Percentiles rank a stretch among this genome's conserved stretches.
Conservation (phyloP, 1,284 basidiomycete species). For the Volvariella volvacea region DNA sequence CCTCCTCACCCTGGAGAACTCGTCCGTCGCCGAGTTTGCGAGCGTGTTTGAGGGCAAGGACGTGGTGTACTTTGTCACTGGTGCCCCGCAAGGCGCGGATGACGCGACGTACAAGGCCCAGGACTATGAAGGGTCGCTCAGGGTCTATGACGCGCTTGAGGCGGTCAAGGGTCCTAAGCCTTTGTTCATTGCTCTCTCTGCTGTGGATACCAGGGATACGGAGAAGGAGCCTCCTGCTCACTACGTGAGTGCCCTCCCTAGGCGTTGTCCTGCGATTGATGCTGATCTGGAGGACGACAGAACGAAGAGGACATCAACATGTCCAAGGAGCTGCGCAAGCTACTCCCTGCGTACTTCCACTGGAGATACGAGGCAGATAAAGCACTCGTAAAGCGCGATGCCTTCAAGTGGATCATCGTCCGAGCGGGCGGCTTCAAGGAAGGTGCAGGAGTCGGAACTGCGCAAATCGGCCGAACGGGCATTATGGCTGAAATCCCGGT, state of each 20-base stretch:
- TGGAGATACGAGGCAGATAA: slow-evolving; percentile 71
- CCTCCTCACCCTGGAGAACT: background rate
- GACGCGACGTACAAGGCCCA: background rate
- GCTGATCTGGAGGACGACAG: slow-evolving; percentile 21
- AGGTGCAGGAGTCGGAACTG: slow-evolving; percentile 46
- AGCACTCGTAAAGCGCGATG: slow-evolving; percentile 48
- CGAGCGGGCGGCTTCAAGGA: slow-evolving; percentile 58
- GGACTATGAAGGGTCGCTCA: background rate
- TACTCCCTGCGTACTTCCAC: slow-evolving; percentile 45
- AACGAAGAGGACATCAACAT: slow-evolving; percentile 38
- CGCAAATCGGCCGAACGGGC: slow-evolving; percentile 37
- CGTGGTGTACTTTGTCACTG: background rate
- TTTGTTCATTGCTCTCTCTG: background rate
- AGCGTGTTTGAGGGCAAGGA: background rate
- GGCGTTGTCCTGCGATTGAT: background rate
- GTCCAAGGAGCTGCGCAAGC: slow-evolving; percentile 37
- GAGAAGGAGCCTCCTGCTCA: slow-evolving; percentile 8
- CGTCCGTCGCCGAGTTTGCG: background rate
- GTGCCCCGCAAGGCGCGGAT: slow-evolving; percentile 40
- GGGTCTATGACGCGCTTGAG: background rate
- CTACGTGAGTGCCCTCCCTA: background rate
- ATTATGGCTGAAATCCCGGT: background rate
- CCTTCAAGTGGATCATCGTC: slow-evolving; percentile 67
- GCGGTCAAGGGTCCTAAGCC: background rate
- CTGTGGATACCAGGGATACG: background rate